Conservation (phyloP, 805 yeast species). For the Hyphopichia homilentoma region DNA sequence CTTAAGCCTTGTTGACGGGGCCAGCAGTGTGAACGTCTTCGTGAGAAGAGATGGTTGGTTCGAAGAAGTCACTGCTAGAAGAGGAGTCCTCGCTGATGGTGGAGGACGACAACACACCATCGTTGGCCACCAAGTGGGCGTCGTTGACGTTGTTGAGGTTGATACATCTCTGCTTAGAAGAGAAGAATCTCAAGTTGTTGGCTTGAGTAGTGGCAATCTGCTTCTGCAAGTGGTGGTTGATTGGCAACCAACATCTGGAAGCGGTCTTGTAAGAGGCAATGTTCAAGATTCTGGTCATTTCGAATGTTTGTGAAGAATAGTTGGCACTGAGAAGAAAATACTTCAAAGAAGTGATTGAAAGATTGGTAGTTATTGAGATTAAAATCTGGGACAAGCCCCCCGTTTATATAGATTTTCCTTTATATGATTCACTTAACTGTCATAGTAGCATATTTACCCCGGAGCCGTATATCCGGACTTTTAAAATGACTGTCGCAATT, state of each 20-base stretch:
- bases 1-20: constrained; percentile 33
- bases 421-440: too few relatives aligned
- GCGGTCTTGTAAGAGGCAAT: constrained; percentile 38
- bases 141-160: constrained; percentile 31
- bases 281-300: constrained; percentile 26
- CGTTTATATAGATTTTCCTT: too few relatives aligned
- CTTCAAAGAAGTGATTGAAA: too few relatives aligned
- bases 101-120: constrained; percentile 19
- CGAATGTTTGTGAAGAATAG: neutral
- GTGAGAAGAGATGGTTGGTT: constrained; percentile 37
- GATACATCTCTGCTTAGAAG: constrained; percentile 33
- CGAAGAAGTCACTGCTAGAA: constrained; percentile 23
- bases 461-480: constrained; percentile 11
- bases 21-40: constrained; percentile 43
- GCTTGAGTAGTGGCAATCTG: constrained; percentile 2
- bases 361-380: too few relatives aligned
- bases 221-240: constrained; percentile 3
- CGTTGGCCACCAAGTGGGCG: constrained; percentile 31
- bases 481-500: too few relatives aligned
- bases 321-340: too few relatives aligned
- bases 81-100: constrained; percentile 1
- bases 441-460: constrained; percentile 6
- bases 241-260: constrained; percentile 37
- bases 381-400: too few relatives aligned
- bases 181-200: constrained; percentile 23